These are phyloP conservation scores for Pelargonium australe DNA, from an alignment of 441 rosid genomes.

Conservation along the genomic window DNA sequence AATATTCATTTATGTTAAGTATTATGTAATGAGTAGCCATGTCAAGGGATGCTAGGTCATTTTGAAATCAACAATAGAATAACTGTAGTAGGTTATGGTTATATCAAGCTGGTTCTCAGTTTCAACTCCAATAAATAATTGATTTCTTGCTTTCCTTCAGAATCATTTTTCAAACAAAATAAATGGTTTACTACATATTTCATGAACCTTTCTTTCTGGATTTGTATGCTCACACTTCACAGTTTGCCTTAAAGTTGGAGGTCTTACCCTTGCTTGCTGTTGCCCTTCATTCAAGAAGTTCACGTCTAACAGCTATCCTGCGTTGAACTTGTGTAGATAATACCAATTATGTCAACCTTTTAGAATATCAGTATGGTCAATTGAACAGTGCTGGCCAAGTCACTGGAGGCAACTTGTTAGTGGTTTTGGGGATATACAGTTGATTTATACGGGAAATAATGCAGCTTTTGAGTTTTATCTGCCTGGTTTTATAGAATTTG, in stretches of 20 bases:
- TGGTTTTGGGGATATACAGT: neutral
- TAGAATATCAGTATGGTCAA: neutral
- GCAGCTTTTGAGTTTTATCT: neutral
- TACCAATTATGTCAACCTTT: neutral
- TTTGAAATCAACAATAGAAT: neutral
- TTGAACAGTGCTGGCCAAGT: neutral
- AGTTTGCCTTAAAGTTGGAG: conserved; percentile 2
- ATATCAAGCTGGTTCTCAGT: neutral
- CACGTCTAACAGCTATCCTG: neutral
- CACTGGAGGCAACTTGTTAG: neutral
- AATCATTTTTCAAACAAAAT: neutral
- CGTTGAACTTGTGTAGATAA: neutral
- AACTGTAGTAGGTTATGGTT: conserved; percentile 7
- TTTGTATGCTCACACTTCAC: neutral
- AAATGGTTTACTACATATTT: neutral
- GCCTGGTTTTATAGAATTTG: neutral
- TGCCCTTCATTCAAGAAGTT: neutral
- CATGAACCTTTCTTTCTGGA: neutral
- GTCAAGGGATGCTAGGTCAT: no score
- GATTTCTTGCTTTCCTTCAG: neutral
- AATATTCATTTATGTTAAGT: neutral
- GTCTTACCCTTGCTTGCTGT: neutral
- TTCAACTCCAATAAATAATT: neutral
- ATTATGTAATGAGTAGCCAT: neutral
- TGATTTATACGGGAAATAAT: neutral